phyloP scores from a whole-genome alignment of 176 grass and related monocot genomes.

The Oryza coarctata region DNA sequence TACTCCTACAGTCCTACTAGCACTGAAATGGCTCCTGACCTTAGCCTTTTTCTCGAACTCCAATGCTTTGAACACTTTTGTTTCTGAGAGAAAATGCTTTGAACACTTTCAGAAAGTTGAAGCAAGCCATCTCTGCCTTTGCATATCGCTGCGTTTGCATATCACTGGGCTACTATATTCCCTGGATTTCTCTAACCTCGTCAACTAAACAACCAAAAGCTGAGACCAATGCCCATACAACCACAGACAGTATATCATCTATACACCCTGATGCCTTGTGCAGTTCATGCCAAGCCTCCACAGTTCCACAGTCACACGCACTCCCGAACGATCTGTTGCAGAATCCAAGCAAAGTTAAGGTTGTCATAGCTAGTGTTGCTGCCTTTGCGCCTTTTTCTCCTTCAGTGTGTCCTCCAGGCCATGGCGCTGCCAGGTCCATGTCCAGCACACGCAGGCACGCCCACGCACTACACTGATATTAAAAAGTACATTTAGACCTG shows the following conservation, averaged over 20 bases:
- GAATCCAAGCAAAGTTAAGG: constrained; percentile 7
- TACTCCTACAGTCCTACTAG: not conserved
- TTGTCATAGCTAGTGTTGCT: not conserved
- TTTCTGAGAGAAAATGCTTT: constrained; percentile 3
- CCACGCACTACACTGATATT: constrained; percentile 43
- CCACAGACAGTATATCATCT: not conserved
- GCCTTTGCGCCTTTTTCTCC: not conserved
- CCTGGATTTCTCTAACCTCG: constrained; percentile 17
- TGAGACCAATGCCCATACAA: not conserved
- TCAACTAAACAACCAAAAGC: not conserved
- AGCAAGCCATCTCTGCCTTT: constrained; percentile 37
- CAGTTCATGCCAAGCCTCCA: not conserved
- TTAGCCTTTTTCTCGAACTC: constrained; percentile 28
- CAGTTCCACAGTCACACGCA: not conserved
- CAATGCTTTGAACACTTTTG: constrained; percentile 14
- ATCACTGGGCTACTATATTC: constrained; percentile 6
- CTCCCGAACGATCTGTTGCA: not conserved
- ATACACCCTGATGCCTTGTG: constrained; percentile 14
- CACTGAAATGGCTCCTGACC: not conserved
- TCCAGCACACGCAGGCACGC: constrained; percentile 39
- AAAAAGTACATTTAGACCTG: no score
- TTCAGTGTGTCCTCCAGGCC: not conserved
- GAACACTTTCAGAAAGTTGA: constrained; percentile 30
- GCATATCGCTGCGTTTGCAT: constrained; percentile 22
- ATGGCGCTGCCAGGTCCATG: constrained; percentile 16